These are phyloP conservation scores for Fusarium phyllophilum DNA, from an alignment of 2,329 filamentous ascomycete genomes.

Conservation along the genomic window DNA sequence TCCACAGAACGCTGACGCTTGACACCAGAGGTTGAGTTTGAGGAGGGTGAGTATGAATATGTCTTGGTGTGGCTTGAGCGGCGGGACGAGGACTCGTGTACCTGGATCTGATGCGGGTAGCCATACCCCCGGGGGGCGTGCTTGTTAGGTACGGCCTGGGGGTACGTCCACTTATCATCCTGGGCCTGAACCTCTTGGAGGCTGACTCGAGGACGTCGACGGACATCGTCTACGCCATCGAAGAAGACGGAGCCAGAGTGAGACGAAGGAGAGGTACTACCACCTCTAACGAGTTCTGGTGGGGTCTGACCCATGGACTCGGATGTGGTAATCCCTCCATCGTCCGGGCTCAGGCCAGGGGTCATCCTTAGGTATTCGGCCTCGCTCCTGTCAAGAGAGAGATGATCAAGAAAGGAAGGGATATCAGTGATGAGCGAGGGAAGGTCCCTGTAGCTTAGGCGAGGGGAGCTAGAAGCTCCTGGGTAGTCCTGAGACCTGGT, in stretches of 20 bases:
- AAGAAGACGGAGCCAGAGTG: conserved; percentile 51
- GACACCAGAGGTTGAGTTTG: conserved; percentile 42
- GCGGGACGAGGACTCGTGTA: conserved; percentile 44
- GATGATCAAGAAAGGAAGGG: conserved; percentile 47
- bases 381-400: conserved; percentile 47
- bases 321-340: conserved; percentile 47
- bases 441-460: conserved; percentile 45
- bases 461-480: conserved; percentile 43
- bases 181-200: conserved; percentile 51
- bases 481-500: conserved; percentile 45
- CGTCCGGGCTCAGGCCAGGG: conserved; percentile 47
- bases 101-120: conserved; percentile 49
- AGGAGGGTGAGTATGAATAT: conserved; percentile 20
- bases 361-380: conserved; percentile 50
- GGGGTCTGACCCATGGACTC: conserved; percentile 53
- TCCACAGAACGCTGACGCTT: conserved; percentile 53
- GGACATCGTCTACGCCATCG: conserved; percentile 46
- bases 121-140: conserved; percentile 45
- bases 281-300: conserved; percentile 51
- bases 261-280: conserved; percentile 54
- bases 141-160: conserved; percentile 50
- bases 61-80: conserved; percentile 35
- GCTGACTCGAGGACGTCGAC: conserved; percentile 45
- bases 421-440: conserved; percentile 51
- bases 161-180: conserved; percentile 55